Conservation (phyloP, 768 basidiomycete genomes). For the Leccinum boreale region DNA sequence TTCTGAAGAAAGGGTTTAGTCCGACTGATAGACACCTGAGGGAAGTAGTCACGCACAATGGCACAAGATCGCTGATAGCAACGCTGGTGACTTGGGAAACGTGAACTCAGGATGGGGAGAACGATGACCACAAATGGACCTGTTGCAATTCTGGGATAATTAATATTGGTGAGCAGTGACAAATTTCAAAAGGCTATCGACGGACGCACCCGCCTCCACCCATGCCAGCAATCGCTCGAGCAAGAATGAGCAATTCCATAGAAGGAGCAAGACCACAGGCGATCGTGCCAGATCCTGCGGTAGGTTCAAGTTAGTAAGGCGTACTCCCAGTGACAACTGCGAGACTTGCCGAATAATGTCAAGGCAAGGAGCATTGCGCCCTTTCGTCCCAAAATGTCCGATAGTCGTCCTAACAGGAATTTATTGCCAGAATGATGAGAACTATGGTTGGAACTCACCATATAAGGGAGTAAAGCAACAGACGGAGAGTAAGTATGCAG, state of each 20-base stretch:
- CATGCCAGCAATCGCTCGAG: neutral
- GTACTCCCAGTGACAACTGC: neutral
- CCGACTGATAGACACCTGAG: neutral
- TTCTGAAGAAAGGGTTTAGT: neutral
- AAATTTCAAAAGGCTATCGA: neutral
- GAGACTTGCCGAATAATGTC: neutral
- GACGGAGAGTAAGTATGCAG: neutral
- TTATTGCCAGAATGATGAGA: neutral
- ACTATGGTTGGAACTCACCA: neutral
- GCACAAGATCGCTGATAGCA: neutral
- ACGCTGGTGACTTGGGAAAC: neutral
- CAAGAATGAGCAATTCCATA: neutral
- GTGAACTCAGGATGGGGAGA: neutral
- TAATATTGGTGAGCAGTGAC: neutral
- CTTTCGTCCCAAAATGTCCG: neutral
- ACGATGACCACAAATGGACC: neutral
- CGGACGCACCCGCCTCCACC: neutral
- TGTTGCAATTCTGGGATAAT: neutral
- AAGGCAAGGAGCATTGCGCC: neutral
- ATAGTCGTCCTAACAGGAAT: neutral
- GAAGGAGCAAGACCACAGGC: neutral
- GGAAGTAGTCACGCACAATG: neutral
- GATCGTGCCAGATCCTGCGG: neutral
- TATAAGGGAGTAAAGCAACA: neutral
- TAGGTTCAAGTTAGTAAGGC: slow-evolving; percentile 27